A percentile compares a stretch with the other conserved stretches of the same genome.
phyloP scores from a whole-genome alignment of 331 rosid genomes.

The Quercus phellos region DNA sequence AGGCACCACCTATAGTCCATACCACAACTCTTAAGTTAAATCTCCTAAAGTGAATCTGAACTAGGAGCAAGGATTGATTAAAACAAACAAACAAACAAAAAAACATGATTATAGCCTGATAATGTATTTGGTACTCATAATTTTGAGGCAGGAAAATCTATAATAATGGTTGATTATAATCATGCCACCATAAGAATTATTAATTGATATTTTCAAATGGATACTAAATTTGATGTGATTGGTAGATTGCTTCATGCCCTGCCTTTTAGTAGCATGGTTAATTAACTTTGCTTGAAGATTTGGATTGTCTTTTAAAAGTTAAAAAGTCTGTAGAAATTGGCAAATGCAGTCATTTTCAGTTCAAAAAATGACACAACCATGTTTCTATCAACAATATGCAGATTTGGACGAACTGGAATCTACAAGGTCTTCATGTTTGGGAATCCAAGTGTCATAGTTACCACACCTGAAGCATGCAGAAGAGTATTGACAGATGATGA shows the following conservation, averaged over 20 bases:
- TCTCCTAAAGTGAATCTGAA: background rate
- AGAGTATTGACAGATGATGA: conserved; percentile 77
- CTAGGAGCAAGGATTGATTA: background rate
- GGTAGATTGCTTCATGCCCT: background rate
- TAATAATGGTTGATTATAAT: background rate
- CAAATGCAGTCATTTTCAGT: background rate
- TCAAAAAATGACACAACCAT: background rate
- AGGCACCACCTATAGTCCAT: too few relatives aligned
- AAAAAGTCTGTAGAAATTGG: background rate
- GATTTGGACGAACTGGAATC: conserved; percentile 69
- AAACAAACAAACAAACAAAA: background rate
- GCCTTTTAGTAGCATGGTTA: background rate
- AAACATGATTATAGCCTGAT: background rate
- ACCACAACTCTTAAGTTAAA: background rate
- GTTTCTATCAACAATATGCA: conserved; percentile 18
- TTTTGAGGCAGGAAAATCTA: background rate
- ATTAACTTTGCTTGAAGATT: background rate
- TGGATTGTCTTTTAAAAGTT: background rate
- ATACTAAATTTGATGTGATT: background rate
- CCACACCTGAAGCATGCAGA: conserved; percentile 64
- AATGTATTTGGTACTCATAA: background rate
- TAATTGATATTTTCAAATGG: background rate
- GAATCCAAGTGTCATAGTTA: conserved; percentile 68
- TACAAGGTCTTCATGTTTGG: conserved; percentile 85
- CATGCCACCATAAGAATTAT: conserved; percentile 3